Percentiles rank a stretch among this genome's conserved stretches.
Conservation (phyloP, 306 rosid genomes). For the Delonix regia region DNA sequence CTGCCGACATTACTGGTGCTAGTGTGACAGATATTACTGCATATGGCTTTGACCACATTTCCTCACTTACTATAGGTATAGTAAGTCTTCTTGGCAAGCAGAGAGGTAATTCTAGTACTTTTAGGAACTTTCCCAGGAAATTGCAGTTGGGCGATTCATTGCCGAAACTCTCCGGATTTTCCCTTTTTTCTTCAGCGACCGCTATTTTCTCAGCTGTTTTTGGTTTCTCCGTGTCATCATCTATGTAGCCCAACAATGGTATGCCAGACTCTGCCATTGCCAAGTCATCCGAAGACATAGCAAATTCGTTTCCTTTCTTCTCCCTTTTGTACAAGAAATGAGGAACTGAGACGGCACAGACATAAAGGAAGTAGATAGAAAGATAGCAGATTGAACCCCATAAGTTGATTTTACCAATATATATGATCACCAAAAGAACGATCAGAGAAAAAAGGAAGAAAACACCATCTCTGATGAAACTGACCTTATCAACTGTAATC, state of each 20-base stretch:
- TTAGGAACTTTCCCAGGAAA: conserved; percentile 23
- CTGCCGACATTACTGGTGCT: conserved; percentile 66
- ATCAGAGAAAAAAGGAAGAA: conserved; percentile 66
- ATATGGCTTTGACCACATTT: conserved; percentile 72
- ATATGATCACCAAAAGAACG: conserved; percentile 53
- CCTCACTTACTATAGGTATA: conserved; percentile 72
- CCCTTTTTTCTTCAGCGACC: conserved; percentile 23
- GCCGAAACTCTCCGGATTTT: background rate
- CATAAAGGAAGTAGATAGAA: conserved; percentile 67
- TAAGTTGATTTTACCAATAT: conserved; percentile 55
- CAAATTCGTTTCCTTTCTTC: background rate
- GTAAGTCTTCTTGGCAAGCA: conserved; percentile 76
- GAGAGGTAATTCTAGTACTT: conserved; percentile 66
- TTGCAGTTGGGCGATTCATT: conserved; percentile 8
- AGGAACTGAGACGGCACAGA: conserved; percentile 58
- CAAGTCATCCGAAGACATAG: conserved; percentile 26
- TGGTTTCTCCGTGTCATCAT: conserved; percentile 44
- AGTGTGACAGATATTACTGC: conserved; percentile 69
- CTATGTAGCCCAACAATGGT: conserved; percentile 54
- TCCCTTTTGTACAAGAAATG: conserved; percentile 44
- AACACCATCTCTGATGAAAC: conserved; percentile 62
- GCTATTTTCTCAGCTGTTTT: conserved; percentile 15
- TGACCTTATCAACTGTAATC: conserved; percentile 48
- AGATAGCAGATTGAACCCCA: conserved; percentile 65
- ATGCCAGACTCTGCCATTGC: conserved; percentile 17